These are phyloP conservation scores for Centella asiatica DNA, from an alignment of 129 eudicot genomes.

Conservation along the genomic window DNA sequence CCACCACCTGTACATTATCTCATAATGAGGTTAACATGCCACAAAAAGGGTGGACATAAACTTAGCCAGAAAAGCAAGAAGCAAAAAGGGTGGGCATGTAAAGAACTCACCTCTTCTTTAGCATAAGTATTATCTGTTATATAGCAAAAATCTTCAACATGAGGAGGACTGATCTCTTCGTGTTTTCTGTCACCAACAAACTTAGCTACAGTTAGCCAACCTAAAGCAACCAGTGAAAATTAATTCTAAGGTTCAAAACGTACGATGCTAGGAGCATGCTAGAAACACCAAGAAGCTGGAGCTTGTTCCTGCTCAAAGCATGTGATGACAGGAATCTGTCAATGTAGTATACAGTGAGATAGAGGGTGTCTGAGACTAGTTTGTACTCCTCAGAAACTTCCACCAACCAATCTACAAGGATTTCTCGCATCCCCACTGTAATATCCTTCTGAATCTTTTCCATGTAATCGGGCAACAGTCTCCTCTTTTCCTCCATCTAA, in stretches of 20 bases:
- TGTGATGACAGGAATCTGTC: conserved; percentile 65
- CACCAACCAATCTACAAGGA: conserved; percentile 91
- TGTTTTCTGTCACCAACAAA: conserved; percentile 40
- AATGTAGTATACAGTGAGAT: conserved; percentile 54
- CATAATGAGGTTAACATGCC: neutral
- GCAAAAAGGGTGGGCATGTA: neutral
- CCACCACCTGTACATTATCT: conserved; percentile 36
- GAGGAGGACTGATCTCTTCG: conserved; percentile 85
- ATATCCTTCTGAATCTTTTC: conserved; percentile 61
- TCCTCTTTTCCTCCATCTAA: conserved; percentile 63
- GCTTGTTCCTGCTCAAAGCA: conserved; percentile 40
- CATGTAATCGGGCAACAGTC: conserved; percentile 66
- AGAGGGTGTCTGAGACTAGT: conserved; percentile 71
- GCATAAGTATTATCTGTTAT: conserved; percentile 85
- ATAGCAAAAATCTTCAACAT: conserved; percentile 68
- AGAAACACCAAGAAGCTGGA: conserved; percentile 94
- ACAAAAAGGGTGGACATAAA: neutral
- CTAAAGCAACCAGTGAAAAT: neutral
- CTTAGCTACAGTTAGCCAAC: neutral
- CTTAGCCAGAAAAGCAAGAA: neutral
- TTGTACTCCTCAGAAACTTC: conserved; percentile 89
- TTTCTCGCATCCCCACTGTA: conserved; percentile 55
- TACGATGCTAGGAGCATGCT: conserved; percentile 97
- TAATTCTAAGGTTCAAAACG: conserved; percentile 20
- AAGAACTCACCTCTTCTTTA: conserved; percentile 49